Evolutionary conservation across 768 basidiomycete genomes (phyloP), one percentile per base, ranked within the genome.

Genomic region (Panaeolus papilionaceus): DNA sequence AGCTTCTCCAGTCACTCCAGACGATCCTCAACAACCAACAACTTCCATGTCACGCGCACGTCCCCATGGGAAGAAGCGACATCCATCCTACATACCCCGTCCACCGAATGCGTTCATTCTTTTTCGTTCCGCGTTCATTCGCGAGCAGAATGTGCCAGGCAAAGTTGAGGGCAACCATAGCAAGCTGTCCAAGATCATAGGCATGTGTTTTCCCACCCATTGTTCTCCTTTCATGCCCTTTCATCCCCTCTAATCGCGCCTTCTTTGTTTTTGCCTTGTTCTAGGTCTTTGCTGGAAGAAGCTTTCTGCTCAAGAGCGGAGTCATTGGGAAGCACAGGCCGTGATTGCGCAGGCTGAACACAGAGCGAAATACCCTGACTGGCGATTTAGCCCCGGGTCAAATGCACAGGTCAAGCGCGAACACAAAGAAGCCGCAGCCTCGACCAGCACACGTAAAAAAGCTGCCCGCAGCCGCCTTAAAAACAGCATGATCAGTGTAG

Each of bases 101-200:
- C 92, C 92, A 7, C 92, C 92, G 28, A 94, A 93, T 78, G 92
- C 92, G 67, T 94, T 93, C 80, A 94, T 93, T 72, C 89, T 93
- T 77, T 94, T 93, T 78, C 87, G 92, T 71, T 91, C 90, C 26
- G 88, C 87, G 38, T 93, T 93, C 79, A 92, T 93, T 76, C 84
- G 85, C 38, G 88, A 87, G 71, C 86, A 92, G 75, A 88, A 89
- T 71, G 88, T 93, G 62, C 89, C 92, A 2, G 90, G 87, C 42
- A 87, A 88, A 76, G 92, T 92, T 64, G 92, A 93, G 73, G 92
- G 91, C 0, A 93, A 92, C 71, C 91, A 92, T 70, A 89, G 89
- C 74, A 89, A 87, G 7, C 83, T 93, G 63, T 92, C 91, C 69
- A 93, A 93, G 82, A 93, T 93, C 72, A 91, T 93, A 67, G 92